These are phyloP conservation scores for Ophiostoma australiae DNA, from an alignment of 2,329 filamentous ascomycete genomes.

Conservation along the genomic window DNA sequence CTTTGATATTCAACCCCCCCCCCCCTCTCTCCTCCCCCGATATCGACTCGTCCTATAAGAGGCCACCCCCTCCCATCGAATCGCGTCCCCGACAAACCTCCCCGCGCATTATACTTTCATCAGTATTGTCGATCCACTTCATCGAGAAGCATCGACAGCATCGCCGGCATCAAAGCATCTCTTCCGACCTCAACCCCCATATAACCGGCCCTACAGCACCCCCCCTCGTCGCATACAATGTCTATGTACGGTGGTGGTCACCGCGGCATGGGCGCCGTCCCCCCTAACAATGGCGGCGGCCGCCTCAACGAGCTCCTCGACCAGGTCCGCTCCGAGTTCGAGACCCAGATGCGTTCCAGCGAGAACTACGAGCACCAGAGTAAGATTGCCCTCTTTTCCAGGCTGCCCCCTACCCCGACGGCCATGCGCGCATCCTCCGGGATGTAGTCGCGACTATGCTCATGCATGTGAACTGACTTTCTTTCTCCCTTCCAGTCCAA, in stretches of 20 bases:
- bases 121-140: neutral
- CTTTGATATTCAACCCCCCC: neutral
- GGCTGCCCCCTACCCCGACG: neutral
- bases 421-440: neutral
- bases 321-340: constrained; percentile 84
- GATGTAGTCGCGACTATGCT: neutral
- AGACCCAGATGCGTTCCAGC: constrained; percentile 72
- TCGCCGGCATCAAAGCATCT: neutral
- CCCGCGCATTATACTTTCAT: constrained; percentile 8
- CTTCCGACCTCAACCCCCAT: neutral
- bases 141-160: neutral
- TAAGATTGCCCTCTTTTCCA: constrained; percentile 47
- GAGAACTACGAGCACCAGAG: constrained; percentile 90
- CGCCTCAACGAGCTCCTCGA: constrained; percentile 90
- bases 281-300: constrained; percentile 46
- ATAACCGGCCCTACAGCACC: neutral
- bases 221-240: constrained; percentile 38
- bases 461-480: constrained; percentile 25
- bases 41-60: neutral
- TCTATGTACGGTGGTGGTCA: constrained; percentile 79
- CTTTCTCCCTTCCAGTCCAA: constrained; percentile 57
- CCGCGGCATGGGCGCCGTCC: constrained; percentile 71
- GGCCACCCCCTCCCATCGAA: neutral
- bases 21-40: neutral
- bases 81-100: constrained; percentile 11